Evolutionary conservation across 768 basidiomycete genomes (phyloP), one percentile per base, ranked within the genome.

Genomic region (Russula earlei): DNA sequence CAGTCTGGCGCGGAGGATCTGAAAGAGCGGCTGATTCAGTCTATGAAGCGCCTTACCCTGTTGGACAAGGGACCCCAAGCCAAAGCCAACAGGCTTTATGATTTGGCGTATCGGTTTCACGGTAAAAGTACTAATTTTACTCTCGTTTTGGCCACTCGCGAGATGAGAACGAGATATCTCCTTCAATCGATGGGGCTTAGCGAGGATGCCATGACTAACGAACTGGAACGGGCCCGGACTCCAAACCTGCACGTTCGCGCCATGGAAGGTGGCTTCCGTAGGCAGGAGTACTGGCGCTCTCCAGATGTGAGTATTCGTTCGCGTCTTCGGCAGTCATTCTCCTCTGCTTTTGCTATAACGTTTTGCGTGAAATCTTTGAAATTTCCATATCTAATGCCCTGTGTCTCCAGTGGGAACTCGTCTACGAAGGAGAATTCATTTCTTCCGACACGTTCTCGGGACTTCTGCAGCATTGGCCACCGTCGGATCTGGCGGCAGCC

Each of bases 401-500:
- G n/a, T 40, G 11, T 27, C 43, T 46, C 31, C 19, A 84, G 82
- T 84, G 83, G 81, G 84, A 85, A 65, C 64, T 74, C 38, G 67
- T 66, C 25, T 82, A 75, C 64, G 82, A 83, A 67, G 74, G 76
- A 19, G 68, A 70, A 48, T 69, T 69, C 19, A 7, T 60, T 60
- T 65, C 41, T 64, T 65, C 67, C 58, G 27, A 61, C 65, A 27
- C 14, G 58, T 77, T 53, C 65, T 69, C 45, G 60, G 65, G 42
- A 67, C 74, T 56, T 62, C 77, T 15, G 59, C 66, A 40, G 67
- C 72, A 64, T 2, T 83, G 87, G 46, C 91, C 90, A 37, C 79
- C 87, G 0, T 64, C 68, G 15, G 83, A 85, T 55, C 77, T 91
- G 17, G 77, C 77, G 8, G 64, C 68, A 27, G 66, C 62, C 17